Evolutionary conservation across 2,329 filamentous ascomycete genomes (phyloP).

Genomic region (Paecilomyces fulvus): DNA sequence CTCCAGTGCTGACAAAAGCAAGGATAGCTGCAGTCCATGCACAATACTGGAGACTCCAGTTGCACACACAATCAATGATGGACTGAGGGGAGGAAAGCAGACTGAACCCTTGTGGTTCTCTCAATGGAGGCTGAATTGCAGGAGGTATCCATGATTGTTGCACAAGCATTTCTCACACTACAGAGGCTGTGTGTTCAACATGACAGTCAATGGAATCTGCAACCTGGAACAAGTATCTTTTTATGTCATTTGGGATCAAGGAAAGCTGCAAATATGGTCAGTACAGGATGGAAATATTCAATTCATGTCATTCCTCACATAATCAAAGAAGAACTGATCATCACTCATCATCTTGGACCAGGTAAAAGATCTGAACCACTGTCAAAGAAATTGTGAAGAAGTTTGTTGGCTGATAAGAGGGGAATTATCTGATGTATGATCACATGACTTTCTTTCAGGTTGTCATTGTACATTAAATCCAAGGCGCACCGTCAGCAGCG

Average conservation of each 20-base stretch:
- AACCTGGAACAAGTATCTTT: constrained; percentile 60
- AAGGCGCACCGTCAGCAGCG: background rate
- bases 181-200: constrained; percentile 65
- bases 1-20: constrained; percentile 59
- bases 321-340: constrained; percentile 68
- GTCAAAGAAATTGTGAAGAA: background rate
- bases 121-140: constrained; percentile 49
- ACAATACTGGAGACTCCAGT: constrained; percentile 67
- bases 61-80: constrained; percentile 49
- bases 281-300: constrained; percentile 4
- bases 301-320: constrained; percentile 45
- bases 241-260: constrained; percentile 56
- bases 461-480: background rate
- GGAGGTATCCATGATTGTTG: constrained; percentile 65
- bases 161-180: constrained; percentile 61
- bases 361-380: background rate
- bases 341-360: constrained; percentile 62
- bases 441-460: background rate
- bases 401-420: background rate
- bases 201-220: constrained; percentile 74
- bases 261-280: constrained; percentile 38
- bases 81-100: constrained; percentile 31
- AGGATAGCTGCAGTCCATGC: constrained; percentile 63
- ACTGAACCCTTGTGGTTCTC: constrained; percentile 13
- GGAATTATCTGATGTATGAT: background rate